Evolutionary conservation across 2,329 filamentous ascomycete genomes (phyloP), one percentile per base, ranked within the genome.

Genomic region (Aureobasidium sp.): DNA sequence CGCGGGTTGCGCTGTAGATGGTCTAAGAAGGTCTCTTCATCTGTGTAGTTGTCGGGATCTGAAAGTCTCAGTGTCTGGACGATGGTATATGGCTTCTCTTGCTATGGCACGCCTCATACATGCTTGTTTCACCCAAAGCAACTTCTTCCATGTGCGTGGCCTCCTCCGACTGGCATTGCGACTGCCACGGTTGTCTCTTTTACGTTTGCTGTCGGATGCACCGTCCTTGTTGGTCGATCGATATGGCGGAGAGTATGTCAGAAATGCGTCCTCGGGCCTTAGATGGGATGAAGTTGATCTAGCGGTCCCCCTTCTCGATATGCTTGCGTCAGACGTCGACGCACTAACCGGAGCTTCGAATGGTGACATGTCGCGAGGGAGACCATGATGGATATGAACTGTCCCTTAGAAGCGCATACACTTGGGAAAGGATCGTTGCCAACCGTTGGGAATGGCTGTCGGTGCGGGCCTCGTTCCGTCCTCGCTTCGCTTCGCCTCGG

Each of bases 1-100:
- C 92, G 87, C 5, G 93, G 93, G 73, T 99, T 99, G 52, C 92
- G 86, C 75, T 99, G 93, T 20, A 99, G 84, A 69, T 96, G 91
- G 72, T 97, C 93, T 67, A 99, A 87, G 70, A 99, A 99, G 1
- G 94, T 97, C 64, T 90, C 90, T 72, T 94, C 91, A 73, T 99
- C 94, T 44, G 94, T 97, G 73, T 97, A 97, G 75, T 99, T 99
- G 75, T 99, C 94, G n/a, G 94, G 92, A 72, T 95, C 90, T 92
- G 68, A 46, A 64, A 52, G 20, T 39, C 34, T 59, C 56, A 59
- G 42, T 50, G 23, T 59, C 20, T 57, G 51, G 15, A 15, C 13
- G 17, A 12, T 36, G 1, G 52, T 60, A 57, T 36, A 37, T n/a
- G 3, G 23, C 13, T 6, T 23, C 32, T 23, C 52, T 41, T 26